These are phyloP conservation scores for Sclerotinia sclerotiorum DNA, from an alignment of 2,329 filamentous ascomycete species.

Conservation along the genomic window DNA sequence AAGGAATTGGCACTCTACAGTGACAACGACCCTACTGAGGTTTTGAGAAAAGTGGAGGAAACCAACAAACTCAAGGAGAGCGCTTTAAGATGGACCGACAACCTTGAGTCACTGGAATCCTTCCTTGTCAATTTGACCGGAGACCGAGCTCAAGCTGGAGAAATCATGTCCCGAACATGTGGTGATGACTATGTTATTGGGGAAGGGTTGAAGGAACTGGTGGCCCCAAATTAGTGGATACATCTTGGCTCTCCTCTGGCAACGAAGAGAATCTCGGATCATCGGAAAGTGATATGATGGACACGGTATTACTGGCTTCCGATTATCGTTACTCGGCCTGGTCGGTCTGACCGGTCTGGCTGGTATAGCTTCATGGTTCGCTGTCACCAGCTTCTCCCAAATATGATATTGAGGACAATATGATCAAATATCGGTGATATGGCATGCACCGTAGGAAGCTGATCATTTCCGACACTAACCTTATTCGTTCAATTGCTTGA, in stretches of 20 bases:
- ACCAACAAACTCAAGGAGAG: conserved; percentile 35
- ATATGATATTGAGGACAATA: conserved; percentile 14
- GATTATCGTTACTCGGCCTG: conserved; percentile 17
- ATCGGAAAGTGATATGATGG: background rate
- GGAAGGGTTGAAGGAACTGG: conserved; percentile 46
- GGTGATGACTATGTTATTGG: conserved; percentile 51
- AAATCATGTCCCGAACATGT: conserved; percentile 45
- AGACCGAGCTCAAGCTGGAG: conserved; percentile 42
- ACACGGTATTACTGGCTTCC: conserved; percentile 11
- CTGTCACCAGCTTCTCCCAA: background rate
- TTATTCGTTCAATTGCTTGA: background rate
- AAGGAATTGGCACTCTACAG: conserved; percentile 39
- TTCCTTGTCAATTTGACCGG: conserved; percentile 33
- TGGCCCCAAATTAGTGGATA: conserved; percentile 21
- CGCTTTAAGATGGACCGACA: conserved; percentile 40
- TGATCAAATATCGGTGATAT: conserved; percentile 6
- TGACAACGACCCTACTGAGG: conserved; percentile 38
- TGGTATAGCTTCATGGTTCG: conserved; percentile 19
- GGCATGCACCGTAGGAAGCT: background rate
- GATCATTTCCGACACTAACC: background rate
- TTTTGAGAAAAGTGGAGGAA: conserved; percentile 37
- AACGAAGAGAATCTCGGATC: conserved; percentile 3
- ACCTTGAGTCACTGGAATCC: conserved; percentile 38
- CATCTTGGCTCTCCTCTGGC: conserved; percentile 20
- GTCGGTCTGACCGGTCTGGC: conserved; percentile 2